Conservation (phyloP, 306 rosid genomes). For the Castanospermum australe region DNA sequence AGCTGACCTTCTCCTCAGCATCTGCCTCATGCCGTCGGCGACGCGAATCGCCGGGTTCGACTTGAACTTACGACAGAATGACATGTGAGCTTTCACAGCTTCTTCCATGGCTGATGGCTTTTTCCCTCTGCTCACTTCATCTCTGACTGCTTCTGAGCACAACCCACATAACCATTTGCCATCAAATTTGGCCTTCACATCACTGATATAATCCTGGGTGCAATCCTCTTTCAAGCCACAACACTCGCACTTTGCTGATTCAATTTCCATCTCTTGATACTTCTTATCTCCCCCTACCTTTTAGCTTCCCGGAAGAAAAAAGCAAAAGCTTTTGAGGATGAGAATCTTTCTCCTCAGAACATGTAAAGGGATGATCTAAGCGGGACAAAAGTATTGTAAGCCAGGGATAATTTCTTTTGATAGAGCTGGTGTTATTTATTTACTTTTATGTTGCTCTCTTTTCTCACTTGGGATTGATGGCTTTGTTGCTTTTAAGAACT, state of each 20-base stretch:
- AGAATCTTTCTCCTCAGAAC: not conserved
- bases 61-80: conserved; percentile 76
- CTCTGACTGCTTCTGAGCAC: conserved; percentile 92
- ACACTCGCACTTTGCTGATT: conserved; percentile 81
- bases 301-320: not conserved
- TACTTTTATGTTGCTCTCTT: conserved; percentile 8
- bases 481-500: conserved; percentile 43
- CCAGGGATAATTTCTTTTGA: conserved; percentile 12
- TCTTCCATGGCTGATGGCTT: conserved; percentile 57
- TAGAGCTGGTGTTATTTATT: conserved; percentile 26
- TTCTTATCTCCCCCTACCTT: not conserved
- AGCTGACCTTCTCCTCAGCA: conserved; percentile 74
- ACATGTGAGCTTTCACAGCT: conserved; percentile 91
- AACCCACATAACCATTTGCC: conserved; percentile 95
- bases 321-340: not conserved
- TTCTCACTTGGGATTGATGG: conserved; percentile 33
- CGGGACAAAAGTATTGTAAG: not conserved
- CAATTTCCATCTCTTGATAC: conserved; percentile 54
- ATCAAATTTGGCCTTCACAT: conserved; percentile 71
- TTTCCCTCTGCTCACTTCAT: conserved; percentile 64
- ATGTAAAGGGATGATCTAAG: not conserved
- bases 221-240: conserved; percentile 93
- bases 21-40: conserved; percentile 89
- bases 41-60: conserved; percentile 79
- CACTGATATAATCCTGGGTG: conserved; percentile 68